Percentiles rank a stretch among this genome's conserved stretches.
Conservation (phyloP, 1,139 yeast genomes). For the Hansenula anomala region DNA sequence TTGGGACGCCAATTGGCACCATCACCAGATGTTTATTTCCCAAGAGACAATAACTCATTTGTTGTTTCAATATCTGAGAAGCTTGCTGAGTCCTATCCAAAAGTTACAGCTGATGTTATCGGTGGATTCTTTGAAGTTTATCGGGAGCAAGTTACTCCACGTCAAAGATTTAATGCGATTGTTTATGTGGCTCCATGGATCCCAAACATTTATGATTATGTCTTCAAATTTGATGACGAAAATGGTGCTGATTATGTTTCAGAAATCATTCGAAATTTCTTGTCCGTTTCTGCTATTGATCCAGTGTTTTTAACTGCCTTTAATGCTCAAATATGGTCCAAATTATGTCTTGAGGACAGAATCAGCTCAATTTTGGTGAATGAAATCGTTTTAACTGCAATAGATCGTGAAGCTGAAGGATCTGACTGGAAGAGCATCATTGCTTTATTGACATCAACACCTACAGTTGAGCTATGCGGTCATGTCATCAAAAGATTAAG, state of each 20-base stretch:
- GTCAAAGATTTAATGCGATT: conserved; percentile 27
- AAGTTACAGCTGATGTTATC: conserved; percentile 58
- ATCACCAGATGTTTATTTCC: conserved; percentile 65
- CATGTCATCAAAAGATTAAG: conserved; percentile 52
- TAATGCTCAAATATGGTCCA: conserved; percentile 68
- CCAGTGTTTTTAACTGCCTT: conserved; percentile 39
- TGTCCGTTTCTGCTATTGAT: conserved; percentile 48
- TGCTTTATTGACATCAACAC: conserved; percentile 56
- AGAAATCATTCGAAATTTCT: conserved; percentile 57
- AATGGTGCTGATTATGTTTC: conserved; percentile 60
- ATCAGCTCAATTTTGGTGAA: conserved; percentile 58
- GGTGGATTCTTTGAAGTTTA: conserved; percentile 56
- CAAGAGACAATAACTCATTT: conserved; percentile 64
- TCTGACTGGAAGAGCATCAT: conserved; percentile 62
- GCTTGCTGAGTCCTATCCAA: conserved; percentile 53
- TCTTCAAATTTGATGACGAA: conserved; percentile 47
- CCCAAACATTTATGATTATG: conserved; percentile 56
- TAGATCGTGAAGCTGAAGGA: conserved; percentile 72
- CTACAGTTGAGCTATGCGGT: conserved; percentile 73
- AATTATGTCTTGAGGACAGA: conserved; percentile 56
- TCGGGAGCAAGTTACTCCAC: conserved; percentile 31
- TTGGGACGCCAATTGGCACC: conserved; percentile 55
- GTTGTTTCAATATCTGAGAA: conserved; percentile 56
- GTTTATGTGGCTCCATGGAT: conserved; percentile 67
- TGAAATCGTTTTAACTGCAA: conserved; percentile 69